Evolutionary conservation across 164 flowering plant genomes (phyloP), one percentile per base, ranked within the genome.

Genomic region (Santalum album): DNA sequence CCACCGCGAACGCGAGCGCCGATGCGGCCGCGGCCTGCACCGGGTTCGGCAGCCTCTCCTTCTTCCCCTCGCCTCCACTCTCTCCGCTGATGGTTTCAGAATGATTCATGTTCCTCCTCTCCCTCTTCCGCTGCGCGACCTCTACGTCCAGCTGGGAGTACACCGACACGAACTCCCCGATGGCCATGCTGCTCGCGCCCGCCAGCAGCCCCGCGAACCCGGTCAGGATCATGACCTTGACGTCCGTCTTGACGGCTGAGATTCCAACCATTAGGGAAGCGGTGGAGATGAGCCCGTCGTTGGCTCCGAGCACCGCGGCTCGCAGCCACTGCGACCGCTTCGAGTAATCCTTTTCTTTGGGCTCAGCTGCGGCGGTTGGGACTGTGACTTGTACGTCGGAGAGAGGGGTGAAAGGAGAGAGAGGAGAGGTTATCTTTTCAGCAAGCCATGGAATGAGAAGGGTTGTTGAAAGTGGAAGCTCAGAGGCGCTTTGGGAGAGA

Each of bases 131-230:
- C 23, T 78, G 80, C 20, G 83, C 83, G 23, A 76, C 15, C 27
- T 78, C 80, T 2, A 76, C 74, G 47, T 78, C 83, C 49, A 71
- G 45, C 55, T 78, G 83, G 0, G 83, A 73, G 71, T 76, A 66
- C 1, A 79, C 84, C 0, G 84, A 79, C 1, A 79, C 84, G 46
- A 74, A 79, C 65, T 79, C 84, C 7, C 84, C 84, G 14, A 76
- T 79, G 26, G 83, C 83, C 83, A 78, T 78, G 65, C 80, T 75
- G 21, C 78, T 73, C 0, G 83, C 83, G 2, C 83, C 84, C 3
- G 81, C 84, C 1, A 79, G 73, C 7, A 79, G 49, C 4, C 84
- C 84, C 1, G 81, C 84, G 49, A 76, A 79, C 0, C 84, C 84
- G 6, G 81, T 72, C 3, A 79, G 60, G 19, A 79, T 74, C 84